phyloP scores from a whole-genome alignment of 2,329 filamentous ascomycete species.

The Sodiomyces alkalinus region DNA sequence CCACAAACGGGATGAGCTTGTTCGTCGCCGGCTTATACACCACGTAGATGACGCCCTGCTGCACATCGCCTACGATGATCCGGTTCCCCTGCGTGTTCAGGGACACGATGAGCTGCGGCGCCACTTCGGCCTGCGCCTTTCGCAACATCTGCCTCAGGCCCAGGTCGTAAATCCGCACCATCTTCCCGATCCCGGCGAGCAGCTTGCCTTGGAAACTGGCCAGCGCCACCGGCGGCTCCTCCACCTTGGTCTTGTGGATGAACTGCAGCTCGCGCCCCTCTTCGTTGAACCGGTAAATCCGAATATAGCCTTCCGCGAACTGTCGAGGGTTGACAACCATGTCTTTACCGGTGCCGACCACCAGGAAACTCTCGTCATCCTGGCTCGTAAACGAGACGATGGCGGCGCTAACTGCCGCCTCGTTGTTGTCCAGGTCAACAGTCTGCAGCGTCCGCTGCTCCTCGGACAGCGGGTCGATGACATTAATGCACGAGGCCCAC shows the following conservation, averaged over 20 bases:
- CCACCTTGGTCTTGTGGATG: conserved; percentile 89
- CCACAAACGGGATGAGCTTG: conserved; percentile 80
- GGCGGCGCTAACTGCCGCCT: conserved; percentile 76
- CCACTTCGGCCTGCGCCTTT: conserved; percentile 72
- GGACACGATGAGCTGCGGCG: conserved; percentile 70
- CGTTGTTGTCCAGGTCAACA: conserved; percentile 75
- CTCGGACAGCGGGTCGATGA: conserved; percentile 68
- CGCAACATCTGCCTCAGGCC: conserved; percentile 85
- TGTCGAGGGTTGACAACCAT: conserved; percentile 64
- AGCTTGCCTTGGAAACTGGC: conserved; percentile 86
- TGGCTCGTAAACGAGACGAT: conserved; percentile 78
- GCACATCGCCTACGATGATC: conserved; percentile 82
- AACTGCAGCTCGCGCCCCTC: conserved; percentile 83
- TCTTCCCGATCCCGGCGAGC: conserved; percentile 69
- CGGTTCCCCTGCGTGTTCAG: conserved; percentile 83
- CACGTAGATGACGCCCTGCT: conserved; percentile 81
- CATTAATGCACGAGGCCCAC: conserved; percentile 92
- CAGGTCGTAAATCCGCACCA: conserved; percentile 78
- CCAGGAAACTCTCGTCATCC: conserved; percentile 78
- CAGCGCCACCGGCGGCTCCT: conserved; percentile 79
- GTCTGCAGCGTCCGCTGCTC: conserved; percentile 58
- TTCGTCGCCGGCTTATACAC: conserved; percentile 91
- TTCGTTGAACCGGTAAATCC: conserved; percentile 81
- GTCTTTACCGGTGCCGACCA: conserved; percentile 89
- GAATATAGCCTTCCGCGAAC: conserved; percentile 68